phyloP scores from a whole-genome alignment of 495 filamentous ascomycete species.

The Daldinia decipiens region DNA sequence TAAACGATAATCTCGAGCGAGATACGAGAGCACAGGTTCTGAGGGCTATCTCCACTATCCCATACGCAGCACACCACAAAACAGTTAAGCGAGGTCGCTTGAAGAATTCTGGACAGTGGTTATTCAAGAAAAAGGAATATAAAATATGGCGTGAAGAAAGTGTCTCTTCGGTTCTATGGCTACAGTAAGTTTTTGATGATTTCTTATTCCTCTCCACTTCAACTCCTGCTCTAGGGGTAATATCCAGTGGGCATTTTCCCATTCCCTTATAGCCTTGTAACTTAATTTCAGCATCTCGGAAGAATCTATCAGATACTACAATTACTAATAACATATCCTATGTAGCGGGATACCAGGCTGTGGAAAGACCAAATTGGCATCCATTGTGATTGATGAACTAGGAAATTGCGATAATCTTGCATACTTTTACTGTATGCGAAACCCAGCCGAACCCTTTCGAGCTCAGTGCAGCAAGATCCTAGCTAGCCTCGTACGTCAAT shows the following conservation, averaged over 20 bases:
- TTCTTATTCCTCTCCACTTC: background rate
- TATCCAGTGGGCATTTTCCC: background rate
- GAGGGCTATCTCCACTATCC: background rate
- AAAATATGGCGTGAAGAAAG: background rate
- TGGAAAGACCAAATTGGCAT: slow-evolving; percentile 3
- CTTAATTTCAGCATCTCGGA: background rate
- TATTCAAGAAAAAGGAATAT: background rate
- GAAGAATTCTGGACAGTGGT: slow-evolving; percentile 2
- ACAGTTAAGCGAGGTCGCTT: background rate
- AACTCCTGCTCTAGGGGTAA: background rate
- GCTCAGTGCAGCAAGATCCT: background rate
- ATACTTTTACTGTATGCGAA: slow-evolving; percentile 1
- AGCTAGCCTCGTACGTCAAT: slow-evolving; percentile 1
- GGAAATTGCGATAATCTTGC: background rate
- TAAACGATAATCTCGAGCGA: background rate
- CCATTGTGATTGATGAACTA: background rate
- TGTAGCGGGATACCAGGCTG: background rate
- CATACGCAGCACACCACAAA: background rate
- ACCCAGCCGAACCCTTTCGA: background rate
- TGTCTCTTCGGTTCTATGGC: background rate
- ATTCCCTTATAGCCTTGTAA: no score
- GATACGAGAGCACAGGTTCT: background rate
- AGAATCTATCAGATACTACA: background rate
- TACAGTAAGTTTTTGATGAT: background rate
- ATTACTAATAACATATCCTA: background rate